Conservation (phyloP, 257 asterid genomes). For the Solanum boliviense region DNA sequence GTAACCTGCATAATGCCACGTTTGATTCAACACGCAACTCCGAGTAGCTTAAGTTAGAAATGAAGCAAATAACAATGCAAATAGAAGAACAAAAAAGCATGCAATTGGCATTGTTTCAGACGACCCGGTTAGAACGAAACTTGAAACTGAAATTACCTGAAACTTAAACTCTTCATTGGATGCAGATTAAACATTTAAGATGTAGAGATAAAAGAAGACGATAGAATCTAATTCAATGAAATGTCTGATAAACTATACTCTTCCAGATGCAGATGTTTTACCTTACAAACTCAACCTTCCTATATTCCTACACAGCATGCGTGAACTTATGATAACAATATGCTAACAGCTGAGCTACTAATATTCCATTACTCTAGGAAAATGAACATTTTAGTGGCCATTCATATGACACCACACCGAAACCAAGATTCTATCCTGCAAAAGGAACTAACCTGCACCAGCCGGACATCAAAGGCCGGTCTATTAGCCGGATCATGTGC, state of each 20-base stretch:
- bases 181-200: not conserved
- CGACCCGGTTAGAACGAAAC: not conserved
- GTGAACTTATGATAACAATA: not conserved
- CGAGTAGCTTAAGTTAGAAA: not conserved
- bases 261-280: not conserved
- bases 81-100: not conserved
- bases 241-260: not conserved
- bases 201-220: not conserved
- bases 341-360: not conserved
- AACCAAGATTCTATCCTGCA: not conserved
- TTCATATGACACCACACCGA: not conserved
- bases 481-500: constrained; percentile 84
- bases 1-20: constrained; percentile 42
- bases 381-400: not conserved
- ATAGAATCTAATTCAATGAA: not conserved
- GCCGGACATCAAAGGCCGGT: constrained; percentile 90
- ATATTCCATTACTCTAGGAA: not conserved
- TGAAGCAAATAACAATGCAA: not conserved
- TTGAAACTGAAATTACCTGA: not conserved
- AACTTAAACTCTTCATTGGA: not conserved
- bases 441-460: constrained; percentile 62
- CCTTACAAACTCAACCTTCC: not conserved
- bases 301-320: not conserved
- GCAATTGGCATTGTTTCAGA: not conserved
- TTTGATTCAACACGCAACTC: not conserved